Conservation (phyloP, 2,329 filamentous ascomycete species). For the Pseudocercospora musae region DNA sequence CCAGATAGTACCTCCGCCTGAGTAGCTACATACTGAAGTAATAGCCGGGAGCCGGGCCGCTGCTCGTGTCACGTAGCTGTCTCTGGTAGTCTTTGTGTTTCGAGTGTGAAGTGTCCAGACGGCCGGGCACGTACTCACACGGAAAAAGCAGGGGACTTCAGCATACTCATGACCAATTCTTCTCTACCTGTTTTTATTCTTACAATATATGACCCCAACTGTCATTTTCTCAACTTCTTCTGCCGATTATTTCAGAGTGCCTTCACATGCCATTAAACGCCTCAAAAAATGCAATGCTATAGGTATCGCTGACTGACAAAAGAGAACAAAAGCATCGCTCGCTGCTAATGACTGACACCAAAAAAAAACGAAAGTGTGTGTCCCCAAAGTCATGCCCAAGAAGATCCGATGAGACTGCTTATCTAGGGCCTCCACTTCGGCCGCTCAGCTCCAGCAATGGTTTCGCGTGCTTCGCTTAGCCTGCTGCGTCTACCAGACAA, state of each 20-base stretch:
- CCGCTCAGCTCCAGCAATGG: constrained; percentile 8
- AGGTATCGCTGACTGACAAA: background rate
- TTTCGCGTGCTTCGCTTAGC: constrained; percentile 7
- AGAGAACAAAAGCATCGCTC: background rate
- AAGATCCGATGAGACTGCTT: background rate
- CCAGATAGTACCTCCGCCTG: too few species aligned
- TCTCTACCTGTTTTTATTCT: too few species aligned
- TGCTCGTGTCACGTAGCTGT: too few species aligned
- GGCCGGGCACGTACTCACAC: too few species aligned
- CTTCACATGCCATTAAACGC: background rate
- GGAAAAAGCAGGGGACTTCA: too few species aligned
- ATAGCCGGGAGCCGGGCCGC: too few species aligned
- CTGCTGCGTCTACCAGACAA: constrained; percentile 21
- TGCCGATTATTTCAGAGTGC: background rate
- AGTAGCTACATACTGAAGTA: too few species aligned
- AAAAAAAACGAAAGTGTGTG: background rate
- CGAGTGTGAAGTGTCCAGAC: too few species aligned
- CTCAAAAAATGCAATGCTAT: background rate
- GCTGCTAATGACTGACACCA: background rate
- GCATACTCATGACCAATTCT: too few species aligned
- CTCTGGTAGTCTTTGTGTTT: too few species aligned
- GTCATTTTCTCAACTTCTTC: background rate
- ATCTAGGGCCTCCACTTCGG: constrained; percentile 24
- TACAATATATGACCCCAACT: too few species aligned
- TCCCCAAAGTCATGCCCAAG: background rate